Evolutionary conservation across 176 grass and related monocot genomes (phyloP).

Genomic region (Oryza glumipatula): DNA sequence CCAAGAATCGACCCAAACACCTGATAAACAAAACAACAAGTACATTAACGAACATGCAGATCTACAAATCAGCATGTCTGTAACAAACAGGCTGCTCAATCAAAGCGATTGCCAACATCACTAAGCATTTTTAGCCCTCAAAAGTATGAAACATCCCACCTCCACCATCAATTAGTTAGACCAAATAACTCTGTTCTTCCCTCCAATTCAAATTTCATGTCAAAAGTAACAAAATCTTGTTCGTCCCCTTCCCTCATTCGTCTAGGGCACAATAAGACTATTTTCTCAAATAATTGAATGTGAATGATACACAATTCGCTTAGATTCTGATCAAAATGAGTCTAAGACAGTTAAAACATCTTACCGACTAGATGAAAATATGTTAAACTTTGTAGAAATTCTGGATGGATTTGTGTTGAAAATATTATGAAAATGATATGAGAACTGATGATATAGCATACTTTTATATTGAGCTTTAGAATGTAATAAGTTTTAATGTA

Average conservation of each 20-base stretch:
- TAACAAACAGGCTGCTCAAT: not conserved
- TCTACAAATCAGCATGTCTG: not conserved
- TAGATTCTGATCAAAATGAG: not conserved
- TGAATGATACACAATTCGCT: not conserved
- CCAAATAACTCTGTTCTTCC: not conserved
- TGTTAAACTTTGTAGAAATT: too few species aligned
- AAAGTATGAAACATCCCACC: not conserved
- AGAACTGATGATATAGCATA: too few species aligned
- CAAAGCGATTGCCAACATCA: not conserved
- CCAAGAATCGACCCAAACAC: conserved; percentile 70
- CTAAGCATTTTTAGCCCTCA: not conserved
- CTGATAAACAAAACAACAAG: conserved; percentile 45
- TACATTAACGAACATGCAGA: conserved; percentile 1
- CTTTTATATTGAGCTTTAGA: too few species aligned
- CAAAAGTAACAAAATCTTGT: not conserved
- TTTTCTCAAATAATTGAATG: not conserved
- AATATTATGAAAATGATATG: too few species aligned
- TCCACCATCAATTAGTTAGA: conserved; percentile 17
- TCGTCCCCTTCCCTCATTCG: too few species aligned
- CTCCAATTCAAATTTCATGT: not conserved
- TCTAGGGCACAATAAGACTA: not conserved
- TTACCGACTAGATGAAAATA: not conserved
- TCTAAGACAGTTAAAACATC: not conserved
- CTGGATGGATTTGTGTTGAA: too few species aligned
- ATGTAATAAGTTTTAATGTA: too few species aligned